Base-by-base conservation (phyloP, 148 eudicot genomes). In the Beta vulgaris region DNA sequence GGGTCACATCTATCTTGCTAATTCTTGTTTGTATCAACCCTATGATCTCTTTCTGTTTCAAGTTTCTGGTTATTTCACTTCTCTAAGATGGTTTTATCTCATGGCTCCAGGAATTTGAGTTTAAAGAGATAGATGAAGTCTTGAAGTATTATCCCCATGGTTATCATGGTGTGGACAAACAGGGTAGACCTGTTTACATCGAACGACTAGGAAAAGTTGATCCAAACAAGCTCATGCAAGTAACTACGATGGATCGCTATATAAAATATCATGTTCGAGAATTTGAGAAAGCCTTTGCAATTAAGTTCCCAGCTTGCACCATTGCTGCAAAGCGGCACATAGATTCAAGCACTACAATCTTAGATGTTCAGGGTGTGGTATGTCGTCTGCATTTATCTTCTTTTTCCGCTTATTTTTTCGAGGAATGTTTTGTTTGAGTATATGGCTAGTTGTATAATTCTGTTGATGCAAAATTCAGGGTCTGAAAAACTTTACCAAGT, bases 361-460 rank as follows among this genome's bases (percentile, higher is more conserved):
- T 94, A 77, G 98, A 94, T 86, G 98, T 92, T 69, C 96, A 92
- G 83, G 98, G 98, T 46, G 96, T 94, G 92, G 98, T 94, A 92
- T 75, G 96, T 79, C 8, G 18, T 49, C 72, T 49, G 18, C 54
- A 55, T 37, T 26, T 29, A 62, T 73, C 25, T 29, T 23, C 43
- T 1, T 29, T 55, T 6, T 36, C 26, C 51, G 26, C 39, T n/a
- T n/a, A n/a, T n/a, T n/a, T n/a, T n/a, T n/a, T n/a, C n/a, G n/a
- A n/a, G n/a, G n/a, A n/a, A n/a, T n/a, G n/a, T n/a, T n/a, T n/a
- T n/a, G n/a, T n/a, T n/a, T n/a, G n/a, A n/a, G n/a, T 21, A 21
- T 32, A 49, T 54, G 42, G 28, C 8, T 26, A 36, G 29, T 25
- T 66, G 32, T 76, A 25, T 29, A 46, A 34, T 31, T 39, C 19